Base-by-base conservation (phyloP, 192 early-diverging fungal genomes). In the Coemansia sp. region DNA sequence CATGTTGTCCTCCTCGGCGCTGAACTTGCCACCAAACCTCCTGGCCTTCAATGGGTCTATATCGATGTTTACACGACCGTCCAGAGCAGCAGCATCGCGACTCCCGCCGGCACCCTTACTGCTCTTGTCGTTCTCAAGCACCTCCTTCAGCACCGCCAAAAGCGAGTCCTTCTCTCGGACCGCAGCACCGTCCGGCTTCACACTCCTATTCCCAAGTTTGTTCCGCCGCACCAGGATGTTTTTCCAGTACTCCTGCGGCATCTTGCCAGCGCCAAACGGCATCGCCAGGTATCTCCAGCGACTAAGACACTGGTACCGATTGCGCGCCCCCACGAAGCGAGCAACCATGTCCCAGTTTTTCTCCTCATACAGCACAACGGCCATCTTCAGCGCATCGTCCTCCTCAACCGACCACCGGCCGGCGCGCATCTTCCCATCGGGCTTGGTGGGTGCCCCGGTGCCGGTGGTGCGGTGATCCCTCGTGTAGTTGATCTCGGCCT, bases 381-480 rank as follows among this genome's bases (percentile, higher is more conserved):
- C 77, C 7, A 71, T 78, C 8, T 55, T 40, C 54, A 78, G 51
- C 15, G 77, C 48, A 36, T 78, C 71, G 61, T 78, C 77, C 56
- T 78, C 77, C 16, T 66, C 61, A 1, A 51, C 26, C 18, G 77
- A 54, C 77, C 77, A 78, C 49, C 49, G 56, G 8, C 0, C 26
- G 0, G 0, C 0, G n/a, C n/a, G n/a, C n/a, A n/a, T n/a, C n/a
- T n/a, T n/a, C n/a, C n/a, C n/a, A n/a, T n/a, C n/a, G n/a, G n/a
- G n/a, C n/a, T n/a, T n/a, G n/a, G n/a, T n/a, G n/a, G n/a, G n/a
- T n/a, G n/a, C n/a, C n/a, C n/a, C n/a, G n/a, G n/a, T 22, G 18
- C 46, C 46, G 16, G 15, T 13, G 46, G 13, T n/a, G 46, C 18
- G n/a, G n/a, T n/a, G n/a, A n/a, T n/a, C n/a, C n/a, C 10, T 8